These are phyloP conservation scores for Penicillium janthinellum DNA, from an alignment of 2,329 filamentous ascomycete genomes.

Conservation along the genomic window DNA sequence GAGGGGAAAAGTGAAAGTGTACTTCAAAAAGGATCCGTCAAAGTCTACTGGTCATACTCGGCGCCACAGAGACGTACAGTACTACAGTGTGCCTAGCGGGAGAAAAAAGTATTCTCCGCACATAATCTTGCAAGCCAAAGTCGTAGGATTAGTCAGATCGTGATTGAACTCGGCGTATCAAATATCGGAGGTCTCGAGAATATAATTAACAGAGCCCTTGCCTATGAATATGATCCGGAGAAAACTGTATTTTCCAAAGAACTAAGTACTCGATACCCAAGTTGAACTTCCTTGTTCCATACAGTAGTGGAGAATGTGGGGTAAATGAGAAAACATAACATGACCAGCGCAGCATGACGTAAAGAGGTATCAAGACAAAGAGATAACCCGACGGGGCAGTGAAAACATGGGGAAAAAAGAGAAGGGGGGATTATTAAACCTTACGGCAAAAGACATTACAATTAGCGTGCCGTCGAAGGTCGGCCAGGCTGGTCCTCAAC, in stretches of 20 bases:
- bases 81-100: not conserved
- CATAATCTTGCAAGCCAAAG: not conserved
- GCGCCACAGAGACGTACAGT: not conserved
- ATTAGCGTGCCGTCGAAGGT: conserved; percentile 27
- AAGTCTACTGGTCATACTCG: not conserved
- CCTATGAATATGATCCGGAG: not conserved
- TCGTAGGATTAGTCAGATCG: not conserved
- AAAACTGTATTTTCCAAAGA: too few relatives aligned
- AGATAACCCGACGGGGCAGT: not conserved
- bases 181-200: not conserved
- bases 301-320: not conserved
- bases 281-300: not conserved
- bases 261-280: too few relatives aligned
- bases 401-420: not conserved
- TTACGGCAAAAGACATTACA: conserved; percentile 2
- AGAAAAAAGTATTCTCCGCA: not conserved
- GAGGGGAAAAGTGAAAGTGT: conserved; percentile 6
- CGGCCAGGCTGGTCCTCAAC: conserved; percentile 12
- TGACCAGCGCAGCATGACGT: conserved; percentile 1
- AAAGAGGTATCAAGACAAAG: conserved; percentile 1
- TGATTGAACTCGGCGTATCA: not conserved
- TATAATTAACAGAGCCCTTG: not conserved
- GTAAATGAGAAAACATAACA: not conserved
- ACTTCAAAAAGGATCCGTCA: too few relatives aligned
- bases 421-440: conserved; percentile 1